Evolutionary conservation across 768 basidiomycete genomes (phyloP).

Genomic region (Rhizopogon salebrosus): DNA sequence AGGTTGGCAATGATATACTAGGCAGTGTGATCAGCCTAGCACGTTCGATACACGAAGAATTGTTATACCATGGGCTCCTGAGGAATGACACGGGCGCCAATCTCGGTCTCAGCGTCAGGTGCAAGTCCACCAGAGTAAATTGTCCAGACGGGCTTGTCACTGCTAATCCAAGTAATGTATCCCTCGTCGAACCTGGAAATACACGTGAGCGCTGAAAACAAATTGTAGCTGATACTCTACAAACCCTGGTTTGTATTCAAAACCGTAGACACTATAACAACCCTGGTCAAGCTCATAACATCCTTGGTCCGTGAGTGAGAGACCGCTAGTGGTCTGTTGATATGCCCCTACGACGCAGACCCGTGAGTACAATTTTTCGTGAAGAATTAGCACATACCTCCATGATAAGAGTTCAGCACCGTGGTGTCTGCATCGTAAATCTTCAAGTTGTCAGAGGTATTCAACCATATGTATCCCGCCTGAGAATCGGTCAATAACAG

Average conservation of each 20-base stretch:
- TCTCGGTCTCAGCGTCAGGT: slow-evolving; percentile 45
- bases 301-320: slow-evolving; percentile 32
- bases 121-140: slow-evolving; percentile 43
- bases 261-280: slow-evolving; percentile 47
- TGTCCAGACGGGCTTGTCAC: slow-evolving; percentile 53
- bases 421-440: slow-evolving; percentile 35
- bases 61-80: slow-evolving; percentile 64
- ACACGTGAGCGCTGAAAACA: background rate
- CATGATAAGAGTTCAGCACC: slow-evolving; percentile 38
- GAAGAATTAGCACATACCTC: slow-evolving; percentile 27
- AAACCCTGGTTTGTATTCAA: slow-evolving; percentile 45
- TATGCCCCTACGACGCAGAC: slow-evolving; percentile 19
- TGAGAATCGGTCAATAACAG: slow-evolving; percentile 5
- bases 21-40: background rate
- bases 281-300: slow-evolving; percentile 38
- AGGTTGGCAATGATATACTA: slow-evolving; percentile 70
- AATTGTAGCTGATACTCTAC: background rate
- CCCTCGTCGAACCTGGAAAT: slow-evolving; percentile 37
- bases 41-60: background rate
- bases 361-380: slow-evolving; percentile 19
- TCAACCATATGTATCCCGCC: slow-evolving; percentile 41
- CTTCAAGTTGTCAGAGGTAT: slow-evolving; percentile 26
- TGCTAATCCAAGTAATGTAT: slow-evolving; percentile 70
- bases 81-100: slow-evolving; percentile 54
- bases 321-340: slow-evolving; percentile 37